Evolutionary conservation across 1,284 basidiomycete genomes (phyloP).

Genomic region (Puccinia polysora): DNA sequence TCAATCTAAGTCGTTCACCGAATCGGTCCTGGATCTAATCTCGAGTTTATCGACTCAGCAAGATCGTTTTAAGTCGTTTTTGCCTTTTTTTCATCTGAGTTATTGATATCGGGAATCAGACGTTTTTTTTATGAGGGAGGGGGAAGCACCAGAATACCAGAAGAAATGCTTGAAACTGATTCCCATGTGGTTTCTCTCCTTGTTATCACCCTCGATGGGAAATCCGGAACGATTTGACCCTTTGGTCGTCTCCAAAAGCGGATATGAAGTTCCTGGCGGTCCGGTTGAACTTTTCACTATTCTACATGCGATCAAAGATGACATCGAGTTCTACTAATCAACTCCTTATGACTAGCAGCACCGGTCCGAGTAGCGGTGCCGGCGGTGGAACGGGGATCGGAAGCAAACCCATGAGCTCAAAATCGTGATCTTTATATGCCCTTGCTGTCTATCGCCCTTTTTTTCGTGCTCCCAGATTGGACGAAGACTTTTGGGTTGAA

Average conservation of each 20-base stretch:
- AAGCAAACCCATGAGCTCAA: no score
- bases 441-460: no score
- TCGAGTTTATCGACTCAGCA: constrained; percentile 25
- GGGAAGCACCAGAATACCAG: background rate
- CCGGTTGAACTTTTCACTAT: constrained; percentile 37
- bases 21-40: constrained; percentile 36
- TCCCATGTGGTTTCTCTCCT: no score
- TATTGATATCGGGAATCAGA: background rate
- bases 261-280: constrained; percentile 40
- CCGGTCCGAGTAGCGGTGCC: no score
- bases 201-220: background rate
- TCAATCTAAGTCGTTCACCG: constrained; percentile 29
- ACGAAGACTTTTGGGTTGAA: no score
- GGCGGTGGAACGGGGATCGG: no score
- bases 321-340: no score
- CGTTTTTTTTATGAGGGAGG: background rate
- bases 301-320: constrained; percentile 37
- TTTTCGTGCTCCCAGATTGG: no score
- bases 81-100: background rate
- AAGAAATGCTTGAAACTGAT: background rate
- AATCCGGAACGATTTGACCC: background rate
- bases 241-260: background rate
- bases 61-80: constrained; percentile 15
- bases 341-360: no score
- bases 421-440: no score